Evolutionary conservation across 805 yeast genomes (phyloP), one percentile per base, ranked within the genome.

Genomic region (Candida stauntonica): DNA sequence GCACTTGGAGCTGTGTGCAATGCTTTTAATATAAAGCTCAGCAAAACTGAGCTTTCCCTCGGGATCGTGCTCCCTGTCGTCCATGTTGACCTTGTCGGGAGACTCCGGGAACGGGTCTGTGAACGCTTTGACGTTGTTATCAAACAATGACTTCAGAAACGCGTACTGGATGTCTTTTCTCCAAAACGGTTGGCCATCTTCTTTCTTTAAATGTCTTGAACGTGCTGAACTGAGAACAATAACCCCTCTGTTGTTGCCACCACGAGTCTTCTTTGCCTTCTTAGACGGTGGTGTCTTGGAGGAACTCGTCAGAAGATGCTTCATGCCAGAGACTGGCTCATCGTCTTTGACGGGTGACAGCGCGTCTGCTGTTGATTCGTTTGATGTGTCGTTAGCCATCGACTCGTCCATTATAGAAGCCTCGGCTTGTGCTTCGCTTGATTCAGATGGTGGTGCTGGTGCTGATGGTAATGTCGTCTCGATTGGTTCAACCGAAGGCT

Each of bases 121-220:
- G 62, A 91, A 91, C 3, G 84, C 86, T 26, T 72, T 62, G 30
- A 72, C 63, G 20, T 72, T 66, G 55, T 87, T 82, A 51, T 72
- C 68, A 52, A 91, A 83, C 8, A 91, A 61, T 19, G 67, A 66
- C 33, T 70, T 64, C 38, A 91, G 63, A 48, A 89, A 86, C 48
- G 82, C 88, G 60, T 79, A 84, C 60, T 88, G 96, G 40, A 91
- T 81, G 52, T 91, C 98, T 39, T 66, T 72, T 34, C 98, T 70
- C 83, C 93, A 85, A 42, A 89, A 78, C 16, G 95, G 95, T 52
- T 85, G 94, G 5, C 98, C 96, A 55, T 91, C 98, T 15, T 78
- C 71, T 56, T 89, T 91, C 61, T 91, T 91, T 50, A 91, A 60
- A 59, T 81, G 88, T 31, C 85, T 66, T 19, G 68, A 62, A 5